Evolutionary conservation across 176 grass and related monocot genomes (phyloP), one percentile per base, ranked within the genome.

Genomic region (Carex myosuroides): DNA sequence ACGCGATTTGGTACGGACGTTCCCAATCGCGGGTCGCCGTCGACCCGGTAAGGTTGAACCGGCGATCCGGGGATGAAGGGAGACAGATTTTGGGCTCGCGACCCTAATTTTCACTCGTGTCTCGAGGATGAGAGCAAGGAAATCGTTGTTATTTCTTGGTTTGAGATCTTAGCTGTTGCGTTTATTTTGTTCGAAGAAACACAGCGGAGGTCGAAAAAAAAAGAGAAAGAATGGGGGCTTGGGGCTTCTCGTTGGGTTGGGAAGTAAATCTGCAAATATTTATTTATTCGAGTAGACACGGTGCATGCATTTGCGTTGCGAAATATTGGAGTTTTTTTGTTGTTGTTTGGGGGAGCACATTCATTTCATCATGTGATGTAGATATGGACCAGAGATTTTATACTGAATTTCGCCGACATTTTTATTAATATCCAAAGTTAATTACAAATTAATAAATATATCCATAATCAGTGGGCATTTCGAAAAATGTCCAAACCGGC

Each of bases 91-190:
- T 8, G 66, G 66, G 18, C 32, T 64, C 62, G 62, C 62, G 11
- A 64, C 62, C 10, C 10, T 10, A 13, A 35, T 70, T 70, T 39
- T 70, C 33, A 68, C 32, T 37, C 1, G 65, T 68, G 1, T 33
- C 33, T 70, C 17, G 2, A 18, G 66, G 33, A 41, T 70, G 33
- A 5, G 33, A 70, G 65, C 66, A 39, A 9, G 14, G 33, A 69
- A 41, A 70, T 70, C 30, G 66, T 17, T 41, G 35, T 70, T 39
- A 39, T 39, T 70, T 41, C 66, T 39, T 32, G 66, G 18, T 70
- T 70, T 70, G 66, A 70, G 66, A 70, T 41, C 66, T 70, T 17
- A 18, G 66, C 66, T 70, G 66, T 41, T 69, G 65, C 65, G 65
- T 69, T 39, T 69, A 41, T 60, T 41, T 70, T 70, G 16, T 70